Evolutionary conservation across 306 rosid species (phyloP), one percentile per base, ranked within the genome.

Genomic region (cucumber (Cucumis sativus)): DNA sequence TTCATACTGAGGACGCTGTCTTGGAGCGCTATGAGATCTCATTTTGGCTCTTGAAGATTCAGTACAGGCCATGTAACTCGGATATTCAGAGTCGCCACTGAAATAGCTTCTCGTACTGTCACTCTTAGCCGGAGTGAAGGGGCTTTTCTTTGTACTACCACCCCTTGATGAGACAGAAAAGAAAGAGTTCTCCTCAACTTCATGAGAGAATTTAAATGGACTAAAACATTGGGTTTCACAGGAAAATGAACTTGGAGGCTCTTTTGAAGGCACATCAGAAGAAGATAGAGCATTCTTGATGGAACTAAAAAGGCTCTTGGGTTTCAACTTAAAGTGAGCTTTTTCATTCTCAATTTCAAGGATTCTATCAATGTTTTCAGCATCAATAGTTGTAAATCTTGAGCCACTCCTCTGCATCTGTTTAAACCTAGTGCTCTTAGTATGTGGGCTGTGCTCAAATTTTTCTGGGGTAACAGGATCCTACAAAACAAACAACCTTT

Each of bases 381-480:
- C 62, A 18, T 55, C 47, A 41, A 82, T 80, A 35, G 61, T 47
- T 17, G 81, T 86, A 15, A 89, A 87, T 80, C 80, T 93, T 17
- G 91, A 89, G 82, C 84, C 81, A 80, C 67, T 86, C 84, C 88
- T 87, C 97, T 91, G 79, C 90, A 88, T 23, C 70, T n/a, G 79
- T 47, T 10, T 21, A 17, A 80, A 35, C 82, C 88, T 92, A 62
- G 68, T 65, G 73, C 95, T 90, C 84, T 80, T 89, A 18, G 85
- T 79, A 74, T 84, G 85, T 41, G 88, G 80, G 9, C 83, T 85
- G 73, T 86, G 91, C 82, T 92, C 97, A 70, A 84, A 73, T 72
- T 92, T 92, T n/a, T 92, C 97, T 2, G 98, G 98, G 39, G 98
- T 95, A 39, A 87, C 86, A 6, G 97, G 98, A 83, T 84, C 91